Percentiles rank a stretch among this genome's conserved stretches.
These are phyloP conservation scores for Skeletonema tropicum DNA, from an alignment of 108 stramenopile genomes.

Conservation along the genomic window DNA sequence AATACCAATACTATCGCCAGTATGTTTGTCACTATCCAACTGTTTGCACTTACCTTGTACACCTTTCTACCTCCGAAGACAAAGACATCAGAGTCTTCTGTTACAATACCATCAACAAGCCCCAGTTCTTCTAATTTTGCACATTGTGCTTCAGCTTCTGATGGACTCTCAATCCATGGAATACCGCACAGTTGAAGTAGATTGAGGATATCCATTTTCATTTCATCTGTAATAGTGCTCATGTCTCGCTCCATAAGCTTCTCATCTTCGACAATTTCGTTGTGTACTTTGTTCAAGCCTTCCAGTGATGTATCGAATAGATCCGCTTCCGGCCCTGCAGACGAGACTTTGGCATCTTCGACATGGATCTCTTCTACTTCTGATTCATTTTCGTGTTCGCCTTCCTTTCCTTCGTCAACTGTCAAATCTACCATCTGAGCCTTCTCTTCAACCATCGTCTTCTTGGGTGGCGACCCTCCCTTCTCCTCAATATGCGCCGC, in stretches of 20 bases:
- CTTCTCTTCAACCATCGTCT: constrained; percentile 8
- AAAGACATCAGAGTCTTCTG: constrained; percentile 98
- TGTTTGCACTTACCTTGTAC: constrained; percentile 40
- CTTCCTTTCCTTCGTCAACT: constrained; percentile 17
- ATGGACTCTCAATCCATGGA: constrained; percentile 95
- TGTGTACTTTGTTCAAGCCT: constrained; percentile 42
- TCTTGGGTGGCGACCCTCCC: constrained; percentile 20
- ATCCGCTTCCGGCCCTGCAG: neutral
- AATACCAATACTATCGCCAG: neutral
- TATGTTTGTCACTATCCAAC: constrained; percentile 13
- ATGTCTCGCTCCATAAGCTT: constrained; percentile 74
- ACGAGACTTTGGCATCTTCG: constrained; percentile 16
- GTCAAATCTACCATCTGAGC: constrained; percentile 16
- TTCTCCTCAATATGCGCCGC: constrained; percentile 62
- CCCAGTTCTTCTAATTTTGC: constrained; percentile 86
- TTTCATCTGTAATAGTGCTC: constrained; percentile 92
- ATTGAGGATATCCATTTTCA: constrained; percentile 90
- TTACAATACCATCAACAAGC: constrained; percentile 96
- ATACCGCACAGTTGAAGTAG: constrained; percentile 92
- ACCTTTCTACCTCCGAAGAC: constrained; percentile 93
- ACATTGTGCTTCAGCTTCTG: constrained; percentile 98
- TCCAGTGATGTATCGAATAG: constrained; percentile 50
- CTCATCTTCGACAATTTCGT: constrained; percentile 45
- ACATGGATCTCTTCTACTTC: neutral
- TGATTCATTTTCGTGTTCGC: neutral